A percentile compares a stretch with the other conserved stretches of the same genome.
Conservation (phyloP, 2,329 filamentous ascomycete species). For the Apiospora phragmitis region DNA sequence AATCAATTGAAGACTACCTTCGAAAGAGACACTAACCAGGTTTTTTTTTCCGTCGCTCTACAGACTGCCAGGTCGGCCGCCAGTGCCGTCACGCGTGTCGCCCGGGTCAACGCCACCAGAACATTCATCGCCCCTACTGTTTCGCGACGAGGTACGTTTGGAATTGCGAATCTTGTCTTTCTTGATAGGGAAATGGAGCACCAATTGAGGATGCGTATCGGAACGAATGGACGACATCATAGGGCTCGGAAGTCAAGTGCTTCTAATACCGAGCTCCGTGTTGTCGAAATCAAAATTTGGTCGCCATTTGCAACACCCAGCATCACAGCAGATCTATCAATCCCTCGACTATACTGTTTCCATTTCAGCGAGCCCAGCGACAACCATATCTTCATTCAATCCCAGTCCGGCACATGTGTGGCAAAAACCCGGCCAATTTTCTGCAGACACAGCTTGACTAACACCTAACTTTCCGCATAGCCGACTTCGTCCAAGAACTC, state of each 20-base stretch:
- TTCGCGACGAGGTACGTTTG: slow-evolving; percentile 59
- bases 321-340: background rate
- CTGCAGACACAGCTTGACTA: background rate
- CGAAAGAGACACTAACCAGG: background rate
- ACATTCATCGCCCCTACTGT: slow-evolving; percentile 62
- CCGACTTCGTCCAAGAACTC: slow-evolving; percentile 96
- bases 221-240: background rate
- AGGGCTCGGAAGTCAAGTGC: background rate
- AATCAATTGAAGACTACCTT: slow-evolving; percentile 13
- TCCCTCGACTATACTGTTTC: background rate
- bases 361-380: background rate
- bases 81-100: slow-evolving; percentile 50
- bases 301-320: background rate
- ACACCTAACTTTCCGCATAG: slow-evolving; percentile 45
- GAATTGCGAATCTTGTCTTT: background rate
- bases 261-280: background rate
- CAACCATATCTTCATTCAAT: background rate
- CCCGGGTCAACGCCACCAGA: slow-evolving; percentile 49
- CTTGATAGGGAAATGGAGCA: background rate
- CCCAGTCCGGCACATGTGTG: background rate
- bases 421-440: background rate
- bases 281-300: background rate
- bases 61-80: slow-evolving; percentile 53
- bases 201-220: background rate
- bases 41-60: slow-evolving; percentile 15